A percentile compares a stretch with the other conserved stretches of the same genome.
phyloP scores from a whole-genome alignment of 2,329 filamentous ascomycete species.

The Penicillium palitans region DNA sequence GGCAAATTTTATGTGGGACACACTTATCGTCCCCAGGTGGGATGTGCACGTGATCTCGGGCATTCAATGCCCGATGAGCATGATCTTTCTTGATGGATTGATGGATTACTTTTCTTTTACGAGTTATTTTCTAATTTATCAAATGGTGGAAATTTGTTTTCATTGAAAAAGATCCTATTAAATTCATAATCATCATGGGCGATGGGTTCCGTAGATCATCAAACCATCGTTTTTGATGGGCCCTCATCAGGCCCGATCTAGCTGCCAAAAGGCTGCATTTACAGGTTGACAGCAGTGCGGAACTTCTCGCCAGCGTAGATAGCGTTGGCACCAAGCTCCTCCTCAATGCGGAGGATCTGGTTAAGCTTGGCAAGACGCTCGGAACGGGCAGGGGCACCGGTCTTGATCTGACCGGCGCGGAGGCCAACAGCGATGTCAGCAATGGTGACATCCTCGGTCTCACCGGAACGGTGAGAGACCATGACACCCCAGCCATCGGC shows the following conservation, averaged over 20 bases:
- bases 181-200: constrained; percentile 31
- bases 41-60: constrained; percentile 25
- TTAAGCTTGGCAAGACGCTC: constrained; percentile 99
- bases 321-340: constrained; percentile 91
- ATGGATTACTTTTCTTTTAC: background rate
- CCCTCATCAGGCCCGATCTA: constrained; percentile 5
- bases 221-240: constrained; percentile 21
- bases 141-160: constrained; percentile 15
- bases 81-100: constrained; percentile 6
- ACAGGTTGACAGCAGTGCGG: constrained; percentile 86
- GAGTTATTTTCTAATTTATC: background rate
- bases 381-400: constrained; percentile 90
- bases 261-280: constrained; percentile 45
- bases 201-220: constrained; percentile 12
- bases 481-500: constrained; percentile 97
- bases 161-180: constrained; percentile 27
- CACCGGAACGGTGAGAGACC: constrained; percentile 98
- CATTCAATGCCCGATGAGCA: constrained; percentile 23
- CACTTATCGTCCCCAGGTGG: constrained; percentile 21
- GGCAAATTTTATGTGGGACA: constrained; percentile 35
- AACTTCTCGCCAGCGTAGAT: constrained; percentile 91
- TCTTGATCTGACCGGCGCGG: constrained; percentile 97
- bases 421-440: constrained; percentile 97
- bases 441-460: constrained; percentile 99
- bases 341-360: constrained; percentile 99